Evolutionary conservation across 805 yeast genomes (phyloP).

Genomic region (Metschnikowia rubicola): DNA sequence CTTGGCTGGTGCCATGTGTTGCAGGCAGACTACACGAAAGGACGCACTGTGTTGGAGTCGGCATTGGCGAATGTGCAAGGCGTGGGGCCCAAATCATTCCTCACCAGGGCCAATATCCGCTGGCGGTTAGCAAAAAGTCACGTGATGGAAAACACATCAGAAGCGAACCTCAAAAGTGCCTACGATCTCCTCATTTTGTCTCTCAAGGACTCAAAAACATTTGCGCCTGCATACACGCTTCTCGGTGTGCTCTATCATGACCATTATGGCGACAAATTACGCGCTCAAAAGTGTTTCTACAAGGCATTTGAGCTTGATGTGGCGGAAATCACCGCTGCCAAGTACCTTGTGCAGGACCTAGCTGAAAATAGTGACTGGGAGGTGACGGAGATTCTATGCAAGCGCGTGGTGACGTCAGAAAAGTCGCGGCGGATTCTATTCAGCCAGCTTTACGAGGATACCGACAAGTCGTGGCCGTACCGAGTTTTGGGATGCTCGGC

Average conservation of each 20-base stretch:
- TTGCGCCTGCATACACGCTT: slow-evolving; percentile 78
- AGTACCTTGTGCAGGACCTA: slow-evolving; percentile 66
- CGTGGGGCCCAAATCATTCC: slow-evolving; percentile 49
- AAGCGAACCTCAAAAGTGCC: slow-evolving; percentile 41
- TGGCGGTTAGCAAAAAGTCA: slow-evolving; percentile 77
- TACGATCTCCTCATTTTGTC: slow-evolving; percentile 58
- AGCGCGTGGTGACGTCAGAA: slow-evolving; percentile 62
- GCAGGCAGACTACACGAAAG: slow-evolving; percentile 47
- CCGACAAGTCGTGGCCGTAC: slow-evolving; percentile 75
- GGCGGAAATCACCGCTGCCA: slow-evolving; percentile 71
- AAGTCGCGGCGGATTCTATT: slow-evolving; percentile 48
- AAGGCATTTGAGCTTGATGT: slow-evolving; percentile 87
- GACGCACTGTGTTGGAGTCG: slow-evolving; percentile 46
- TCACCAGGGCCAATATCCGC: slow-evolving; percentile 53
- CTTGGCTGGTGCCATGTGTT: slow-evolving; percentile 75
- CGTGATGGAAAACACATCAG: slow-evolving; percentile 27
- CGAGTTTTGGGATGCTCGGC: slow-evolving; percentile 79
- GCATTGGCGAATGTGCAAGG: slow-evolving; percentile 48
- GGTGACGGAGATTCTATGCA: slow-evolving; percentile 70
- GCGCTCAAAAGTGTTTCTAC: slow-evolving; percentile 83
- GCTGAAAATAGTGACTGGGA: slow-evolving; percentile 75
- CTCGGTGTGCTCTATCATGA: slow-evolving; percentile 71
- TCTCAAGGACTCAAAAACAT: slow-evolving; percentile 57
- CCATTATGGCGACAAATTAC: slow-evolving; percentile 51
- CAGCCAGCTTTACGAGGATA: slow-evolving; percentile 25